Percentiles rank a stretch among this genome's conserved stretches.
phyloP scores from a whole-genome alignment of 768 basidiomycete genomes.

The Rhodocollybia butyracea region DNA sequence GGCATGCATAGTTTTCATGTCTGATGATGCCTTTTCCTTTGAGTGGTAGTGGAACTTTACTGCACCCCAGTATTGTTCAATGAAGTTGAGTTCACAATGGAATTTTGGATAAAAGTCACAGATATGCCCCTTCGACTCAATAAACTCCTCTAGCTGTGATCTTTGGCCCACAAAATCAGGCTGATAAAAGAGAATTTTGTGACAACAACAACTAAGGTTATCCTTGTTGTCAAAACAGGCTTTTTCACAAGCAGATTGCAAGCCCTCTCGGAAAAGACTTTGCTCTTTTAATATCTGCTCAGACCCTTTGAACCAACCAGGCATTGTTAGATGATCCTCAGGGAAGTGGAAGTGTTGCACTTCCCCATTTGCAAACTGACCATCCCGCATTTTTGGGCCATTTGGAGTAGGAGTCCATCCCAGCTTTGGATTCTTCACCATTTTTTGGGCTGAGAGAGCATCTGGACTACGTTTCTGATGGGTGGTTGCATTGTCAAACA shows the following conservation, averaged over 20 bases:
- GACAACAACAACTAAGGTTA: conserved; percentile 1
- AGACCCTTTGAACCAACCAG: conserved; percentile 36
- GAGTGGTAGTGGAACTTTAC: neutral
- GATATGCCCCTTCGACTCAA: neutral
- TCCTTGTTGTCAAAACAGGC: conserved; percentile 15
- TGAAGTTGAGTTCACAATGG: conserved; percentile 7
- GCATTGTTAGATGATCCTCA: conserved; percentile 25
- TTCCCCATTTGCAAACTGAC: conserved; percentile 15
- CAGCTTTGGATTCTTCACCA: conserved; percentile 20
- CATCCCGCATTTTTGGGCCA: conserved; percentile 20
- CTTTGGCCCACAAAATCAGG: conserved; percentile 2
- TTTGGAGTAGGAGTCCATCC: conserved; percentile 11
- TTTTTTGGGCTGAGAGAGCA: conserved; percentile 24
- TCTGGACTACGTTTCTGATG: conserved; percentile 23
- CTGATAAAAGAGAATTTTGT: neutral
- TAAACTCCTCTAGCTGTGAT: neutral
- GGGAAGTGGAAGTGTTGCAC: conserved; percentile 31
- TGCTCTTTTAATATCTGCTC: conserved; percentile 21
- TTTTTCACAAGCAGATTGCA: conserved; percentile 19
- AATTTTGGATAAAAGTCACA: conserved; percentile 8
- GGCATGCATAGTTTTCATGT: too few relatives aligned
- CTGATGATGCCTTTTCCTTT: too few relatives aligned
- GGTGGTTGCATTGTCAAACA: conserved; percentile 12
- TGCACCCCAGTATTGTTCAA: conserved; percentile 6
- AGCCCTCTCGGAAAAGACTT: conserved; percentile 16